A percentile compares a stretch with the other conserved stretches of the same genome.
These are phyloP conservation scores for Saccharomycopsis hybrid DNA, from an alignment of 1,139 yeast genomes.

Conservation along the genomic window DNA sequence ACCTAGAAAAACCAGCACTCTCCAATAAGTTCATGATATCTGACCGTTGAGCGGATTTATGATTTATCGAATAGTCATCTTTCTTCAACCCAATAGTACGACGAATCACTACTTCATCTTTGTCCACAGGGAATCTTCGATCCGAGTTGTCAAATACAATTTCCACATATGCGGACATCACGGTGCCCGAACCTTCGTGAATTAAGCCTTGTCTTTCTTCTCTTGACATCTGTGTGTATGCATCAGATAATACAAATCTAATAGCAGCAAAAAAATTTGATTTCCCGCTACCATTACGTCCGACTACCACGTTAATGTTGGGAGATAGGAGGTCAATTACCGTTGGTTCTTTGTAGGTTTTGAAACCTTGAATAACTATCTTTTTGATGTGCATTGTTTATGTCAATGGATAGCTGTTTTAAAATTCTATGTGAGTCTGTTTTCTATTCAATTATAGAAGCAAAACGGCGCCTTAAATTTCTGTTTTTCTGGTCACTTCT, in stretches of 20 bases:
- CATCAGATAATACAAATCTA: slow-evolving; percentile 86
- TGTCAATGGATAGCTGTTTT: no score
- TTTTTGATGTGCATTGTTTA: slow-evolving; percentile 19
- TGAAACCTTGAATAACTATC: slow-evolving; percentile 84
- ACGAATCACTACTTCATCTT: slow-evolving; percentile 64
- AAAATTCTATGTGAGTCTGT: no score
- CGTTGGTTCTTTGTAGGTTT: slow-evolving; percentile 85
- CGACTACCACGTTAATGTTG: slow-evolving; percentile 83
- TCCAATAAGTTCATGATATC: slow-evolving; percentile 82
- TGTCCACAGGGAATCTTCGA: slow-evolving; percentile 64
- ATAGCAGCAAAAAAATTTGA: slow-evolving; percentile 95
- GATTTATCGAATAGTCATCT: slow-evolving; percentile 77
- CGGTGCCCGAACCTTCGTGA: slow-evolving; percentile 88
- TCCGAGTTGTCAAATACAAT: slow-evolving; percentile 79
- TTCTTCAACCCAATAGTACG: slow-evolving; percentile 90
- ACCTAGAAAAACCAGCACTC: slow-evolving; percentile 86
- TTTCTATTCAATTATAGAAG: no score
- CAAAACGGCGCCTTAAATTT: no score
- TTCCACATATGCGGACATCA: slow-evolving; percentile 91
- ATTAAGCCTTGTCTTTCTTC: slow-evolving; percentile 86
- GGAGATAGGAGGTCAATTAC: slow-evolving; percentile 73
- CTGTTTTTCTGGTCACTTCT: no score
- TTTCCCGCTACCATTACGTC: slow-evolving; percentile 95
- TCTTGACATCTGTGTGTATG: slow-evolving; percentile 78
- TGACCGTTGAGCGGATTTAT: slow-evolving; percentile 68